These are phyloP conservation scores for Microascus cirrosus DNA, from an alignment of 2,329 filamentous ascomycete genomes.

Conservation along the genomic window DNA sequence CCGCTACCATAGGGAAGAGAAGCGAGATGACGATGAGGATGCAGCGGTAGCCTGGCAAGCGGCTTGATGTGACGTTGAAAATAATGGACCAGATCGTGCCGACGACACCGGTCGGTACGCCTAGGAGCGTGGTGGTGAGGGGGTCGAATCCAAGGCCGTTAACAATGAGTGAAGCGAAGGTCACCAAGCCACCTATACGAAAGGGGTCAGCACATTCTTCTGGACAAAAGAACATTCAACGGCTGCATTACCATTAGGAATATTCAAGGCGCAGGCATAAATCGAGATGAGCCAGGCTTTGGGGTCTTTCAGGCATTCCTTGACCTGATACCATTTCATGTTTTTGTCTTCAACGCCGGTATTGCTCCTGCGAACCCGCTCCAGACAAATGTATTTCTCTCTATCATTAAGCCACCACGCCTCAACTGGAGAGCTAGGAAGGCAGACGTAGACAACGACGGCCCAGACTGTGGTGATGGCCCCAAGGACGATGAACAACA, in stretches of 20 bases:
- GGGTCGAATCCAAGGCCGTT: not conserved
- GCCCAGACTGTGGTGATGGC: conserved; percentile 37
- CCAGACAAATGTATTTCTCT: conserved; percentile 33
- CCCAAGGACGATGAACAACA: conserved; percentile 48
- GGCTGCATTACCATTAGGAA: conserved; percentile 24
- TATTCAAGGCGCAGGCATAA: conserved; percentile 27
- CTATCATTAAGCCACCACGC: conserved; percentile 11
- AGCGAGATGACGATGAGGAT: not conserved
- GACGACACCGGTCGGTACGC: not conserved
- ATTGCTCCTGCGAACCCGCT: conserved; percentile 47
- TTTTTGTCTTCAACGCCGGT: conserved; percentile 27
- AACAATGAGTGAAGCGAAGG: conserved; percentile 12
- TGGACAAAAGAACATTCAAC: not conserved
- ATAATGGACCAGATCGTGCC: not conserved
- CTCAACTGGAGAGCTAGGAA: conserved; percentile 27
- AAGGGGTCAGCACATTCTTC: not conserved
- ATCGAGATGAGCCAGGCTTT: conserved; percentile 48
- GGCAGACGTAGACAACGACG: conserved; percentile 31
- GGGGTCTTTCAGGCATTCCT: conserved; percentile 34
- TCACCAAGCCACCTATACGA: conserved; percentile 18
- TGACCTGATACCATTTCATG: conserved; percentile 32
- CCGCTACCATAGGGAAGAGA: not conserved
- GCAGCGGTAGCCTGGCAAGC: not conserved
- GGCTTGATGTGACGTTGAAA: not conserved
- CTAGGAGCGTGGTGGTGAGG: not conserved